Percentiles rank a stretch among this genome's conserved stretches.
Conservation (phyloP, 192 early-diverging fungal species). For the Cetraspora pellucida region DNA sequence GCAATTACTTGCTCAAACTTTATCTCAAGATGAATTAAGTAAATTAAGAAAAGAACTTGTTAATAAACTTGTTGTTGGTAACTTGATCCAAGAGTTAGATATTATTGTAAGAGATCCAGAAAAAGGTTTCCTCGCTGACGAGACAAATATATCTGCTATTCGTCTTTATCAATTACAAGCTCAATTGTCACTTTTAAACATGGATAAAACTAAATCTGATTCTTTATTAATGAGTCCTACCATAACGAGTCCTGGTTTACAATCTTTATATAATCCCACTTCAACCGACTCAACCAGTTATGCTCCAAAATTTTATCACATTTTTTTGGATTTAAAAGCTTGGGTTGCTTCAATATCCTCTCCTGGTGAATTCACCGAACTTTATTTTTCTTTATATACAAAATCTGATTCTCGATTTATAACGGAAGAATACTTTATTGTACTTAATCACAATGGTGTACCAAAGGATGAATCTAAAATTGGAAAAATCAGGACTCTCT, state of each 20-base stretch:
- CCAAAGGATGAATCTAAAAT: conserved; percentile 50
- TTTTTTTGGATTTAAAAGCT: conserved; percentile 61
- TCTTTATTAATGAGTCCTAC: conserved; percentile 8
- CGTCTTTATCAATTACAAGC: conserved; percentile 58
- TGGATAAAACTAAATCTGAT: conserved; percentile 27
- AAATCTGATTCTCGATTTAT: conserved; percentile 47
- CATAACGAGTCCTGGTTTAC: background rate
- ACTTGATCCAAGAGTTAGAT: conserved; percentile 54
- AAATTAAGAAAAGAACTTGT: conserved; percentile 58
- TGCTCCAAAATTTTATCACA: conserved; percentile 41
- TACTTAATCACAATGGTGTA: conserved; percentile 57
- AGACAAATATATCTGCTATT: conserved; percentile 57
- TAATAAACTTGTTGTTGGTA: conserved; percentile 56
- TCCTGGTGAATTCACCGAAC: conserved; percentile 62
- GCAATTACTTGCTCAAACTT: conserved; percentile 60
- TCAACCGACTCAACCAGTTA: background rate
- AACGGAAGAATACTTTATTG: conserved; percentile 63
- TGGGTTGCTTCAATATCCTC: conserved; percentile 61
- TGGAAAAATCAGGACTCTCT: conserved; percentile 56
- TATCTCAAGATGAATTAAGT: conserved; percentile 61
- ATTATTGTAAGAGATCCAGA: conserved; percentile 65
- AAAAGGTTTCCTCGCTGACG: conserved; percentile 57
- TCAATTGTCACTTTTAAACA: conserved; percentile 31
- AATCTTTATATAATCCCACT: background rate
- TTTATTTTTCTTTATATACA: conserved; percentile 63